Evolutionary conservation across 164 flowering plant genomes (phyloP).

Genomic region (Umbilicus rupestris): DNA sequence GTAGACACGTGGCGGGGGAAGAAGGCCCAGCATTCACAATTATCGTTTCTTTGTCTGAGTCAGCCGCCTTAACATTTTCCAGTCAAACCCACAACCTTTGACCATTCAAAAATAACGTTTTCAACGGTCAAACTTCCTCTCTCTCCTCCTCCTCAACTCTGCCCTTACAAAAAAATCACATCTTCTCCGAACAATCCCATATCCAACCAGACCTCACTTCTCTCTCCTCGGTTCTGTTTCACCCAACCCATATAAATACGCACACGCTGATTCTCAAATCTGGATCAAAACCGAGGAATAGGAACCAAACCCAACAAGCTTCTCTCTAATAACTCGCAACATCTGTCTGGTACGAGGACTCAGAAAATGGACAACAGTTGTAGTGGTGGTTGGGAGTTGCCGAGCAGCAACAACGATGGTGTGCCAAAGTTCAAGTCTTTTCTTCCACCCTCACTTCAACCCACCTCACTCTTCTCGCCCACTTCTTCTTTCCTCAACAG

Average conservation of each 20-base stretch:
- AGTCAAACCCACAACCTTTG: constrained; percentile 6
- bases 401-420: constrained; percentile 16
- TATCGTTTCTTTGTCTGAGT: not conserved
- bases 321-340: not conserved
- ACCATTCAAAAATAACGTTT: not conserved
- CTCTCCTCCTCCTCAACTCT: not conserved
- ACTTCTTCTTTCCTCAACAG: constrained; percentile 57
- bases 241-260: not conserved
- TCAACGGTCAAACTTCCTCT: not conserved
- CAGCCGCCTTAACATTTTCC: constrained; percentile 4
- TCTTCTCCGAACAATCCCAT: constrained; percentile 1
- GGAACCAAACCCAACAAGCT: too few relatives aligned
- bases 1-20: too few relatives aligned
- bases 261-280: not conserved
- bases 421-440: constrained; percentile 55
- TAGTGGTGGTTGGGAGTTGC: constrained; percentile 1
- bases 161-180: not conserved
- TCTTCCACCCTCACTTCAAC: constrained; percentile 46
- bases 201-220: constrained; percentile 5
- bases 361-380: constrained; percentile 1
- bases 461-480: constrained; percentile 30
- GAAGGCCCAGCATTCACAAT: too few relatives aligned
- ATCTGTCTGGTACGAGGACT: not conserved
- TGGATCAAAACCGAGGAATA: not conserved
- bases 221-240: constrained; percentile 2